Percentiles rank a stretch among this genome's conserved stretches.
Conservation (phyloP, 768 basidiomycete species). For the Auriscalpium vulgare region DNA sequence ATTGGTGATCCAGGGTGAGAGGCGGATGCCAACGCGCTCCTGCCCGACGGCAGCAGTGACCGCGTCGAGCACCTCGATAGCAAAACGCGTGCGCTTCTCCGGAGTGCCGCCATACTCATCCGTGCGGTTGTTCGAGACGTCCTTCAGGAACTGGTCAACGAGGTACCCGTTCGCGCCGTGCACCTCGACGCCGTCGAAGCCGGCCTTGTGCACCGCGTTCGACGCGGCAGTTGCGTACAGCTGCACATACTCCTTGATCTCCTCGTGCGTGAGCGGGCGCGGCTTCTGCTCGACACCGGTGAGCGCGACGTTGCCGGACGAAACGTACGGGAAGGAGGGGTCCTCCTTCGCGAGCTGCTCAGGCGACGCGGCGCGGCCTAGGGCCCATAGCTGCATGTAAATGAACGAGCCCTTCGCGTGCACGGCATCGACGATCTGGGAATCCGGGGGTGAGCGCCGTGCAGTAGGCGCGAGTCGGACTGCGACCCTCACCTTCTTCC, state of each 20-base stretch:
- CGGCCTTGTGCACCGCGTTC: conserved; percentile 23
- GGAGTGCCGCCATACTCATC: conserved; percentile 44
- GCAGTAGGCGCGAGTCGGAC: neutral
- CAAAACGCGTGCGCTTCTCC: conserved; percentile 40
- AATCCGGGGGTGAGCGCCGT: neutral
- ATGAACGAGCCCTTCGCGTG: conserved; percentile 28
- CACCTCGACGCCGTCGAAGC: conserved; percentile 33
- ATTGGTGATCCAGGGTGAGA: conserved; percentile 26
- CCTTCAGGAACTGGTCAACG: conserved; percentile 34
- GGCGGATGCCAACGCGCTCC: conserved; percentile 32
- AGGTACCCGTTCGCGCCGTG: conserved; percentile 27
- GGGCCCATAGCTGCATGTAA: conserved; percentile 30
- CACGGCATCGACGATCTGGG: conserved; percentile 25
- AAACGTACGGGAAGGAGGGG: neutral
- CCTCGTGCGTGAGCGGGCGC: conserved; percentile 13
- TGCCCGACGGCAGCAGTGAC: conserved; percentile 33
- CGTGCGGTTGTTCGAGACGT: conserved; percentile 30
- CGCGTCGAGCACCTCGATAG: conserved; percentile 34
- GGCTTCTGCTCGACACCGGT: neutral
- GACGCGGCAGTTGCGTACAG: conserved; percentile 24
- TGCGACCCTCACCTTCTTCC: conserved; percentile 1
- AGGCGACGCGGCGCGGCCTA: conserved; percentile 23
- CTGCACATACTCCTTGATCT: conserved; percentile 16
- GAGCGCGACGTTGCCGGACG: neutral
- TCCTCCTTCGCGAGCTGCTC: conserved; percentile 2